These are phyloP conservation scores for Apiotrichum mycotoxinovorans DNA, from an alignment of 1,284 basidiomycete species.

Conservation along the genomic window DNA sequence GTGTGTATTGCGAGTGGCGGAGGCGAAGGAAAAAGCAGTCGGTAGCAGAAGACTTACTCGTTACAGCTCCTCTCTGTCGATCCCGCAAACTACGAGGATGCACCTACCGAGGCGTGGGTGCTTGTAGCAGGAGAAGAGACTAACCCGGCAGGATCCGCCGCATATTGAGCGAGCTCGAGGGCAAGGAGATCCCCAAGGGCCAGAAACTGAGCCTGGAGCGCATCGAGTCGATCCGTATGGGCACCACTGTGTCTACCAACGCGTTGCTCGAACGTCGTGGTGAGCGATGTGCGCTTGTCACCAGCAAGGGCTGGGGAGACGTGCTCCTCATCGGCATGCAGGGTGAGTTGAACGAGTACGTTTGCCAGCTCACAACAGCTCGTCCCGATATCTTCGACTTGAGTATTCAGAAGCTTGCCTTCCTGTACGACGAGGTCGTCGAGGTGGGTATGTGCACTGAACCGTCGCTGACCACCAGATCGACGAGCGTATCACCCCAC, in stretches of 20 bases:
- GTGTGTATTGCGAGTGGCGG: conserved; percentile 6
- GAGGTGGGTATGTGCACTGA: conserved; percentile 57
- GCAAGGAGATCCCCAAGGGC: conserved; percentile 63
- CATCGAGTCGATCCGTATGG: conserved; percentile 43
- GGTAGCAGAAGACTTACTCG: background rate
- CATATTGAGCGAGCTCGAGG: conserved; percentile 73
- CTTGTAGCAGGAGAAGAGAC: background rate
- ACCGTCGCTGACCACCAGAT: conserved; percentile 23
- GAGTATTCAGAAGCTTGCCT: conserved; percentile 72
- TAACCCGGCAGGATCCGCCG: conserved; percentile 67
- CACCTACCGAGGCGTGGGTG: conserved; percentile 62
- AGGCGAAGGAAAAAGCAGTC: background rate
- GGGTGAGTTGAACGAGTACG: conserved; percentile 17
- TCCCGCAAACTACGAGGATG: conserved; percentile 82
- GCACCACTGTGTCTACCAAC: conserved; percentile 74
- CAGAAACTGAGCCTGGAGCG: conserved; percentile 53
- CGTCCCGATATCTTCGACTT: conserved; percentile 83
- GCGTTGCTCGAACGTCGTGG: conserved; percentile 92
- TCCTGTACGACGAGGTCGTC: conserved; percentile 75
- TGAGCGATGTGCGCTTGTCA: conserved; percentile 85
- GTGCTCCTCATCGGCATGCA: conserved; percentile 41
- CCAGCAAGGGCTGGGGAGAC: conserved; percentile 70
- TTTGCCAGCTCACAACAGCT: conserved; percentile 14
- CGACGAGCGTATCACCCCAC: conserved; percentile 89
- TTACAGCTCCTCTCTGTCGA: conserved; percentile 74